These are phyloP conservation scores for Cucurbita argyrosperma DNA, from an alignment of 306 rosid species.

Conservation along the genomic window DNA sequence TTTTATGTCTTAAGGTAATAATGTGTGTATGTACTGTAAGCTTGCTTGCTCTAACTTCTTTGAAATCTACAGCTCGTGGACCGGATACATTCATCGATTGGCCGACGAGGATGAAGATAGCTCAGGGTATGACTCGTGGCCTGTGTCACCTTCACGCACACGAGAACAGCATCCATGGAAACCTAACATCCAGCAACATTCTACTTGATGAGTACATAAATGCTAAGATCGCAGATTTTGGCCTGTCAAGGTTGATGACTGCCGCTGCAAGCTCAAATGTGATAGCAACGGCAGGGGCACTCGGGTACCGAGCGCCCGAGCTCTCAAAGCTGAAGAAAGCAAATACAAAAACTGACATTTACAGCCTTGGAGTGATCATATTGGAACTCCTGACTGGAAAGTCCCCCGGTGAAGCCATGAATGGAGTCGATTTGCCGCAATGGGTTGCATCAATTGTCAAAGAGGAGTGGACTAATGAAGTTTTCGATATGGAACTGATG, in stretches of 20 bases:
- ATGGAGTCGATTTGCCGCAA: constrained; percentile 75
- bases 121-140: constrained; percentile 51
- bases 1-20: neutral
- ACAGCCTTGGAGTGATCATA: constrained; percentile 71
- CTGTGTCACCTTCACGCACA: constrained; percentile 41
- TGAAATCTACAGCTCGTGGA: constrained; percentile 52
- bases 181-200: constrained; percentile 66
- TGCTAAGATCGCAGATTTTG: constrained; percentile 66
- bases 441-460: constrained; percentile 89
- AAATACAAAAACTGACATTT: constrained; percentile 38
- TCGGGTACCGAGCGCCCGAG: constrained; percentile 82
- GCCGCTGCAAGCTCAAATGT: constrained; percentile 61
- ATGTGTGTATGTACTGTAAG: neutral
- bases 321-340: constrained; percentile 62
- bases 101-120: constrained; percentile 79
- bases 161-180: constrained; percentile 58
- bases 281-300: constrained; percentile 78
- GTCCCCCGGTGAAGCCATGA: constrained; percentile 64
- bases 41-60: neutral
- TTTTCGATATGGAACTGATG: constrained; percentile 77
- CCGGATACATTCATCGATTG: constrained; percentile 50
- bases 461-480: constrained; percentile 85
- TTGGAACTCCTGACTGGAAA: constrained; percentile 79
- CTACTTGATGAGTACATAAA: constrained; percentile 50
- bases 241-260: constrained; percentile 70